Evolutionary conservation across 1,284 basidiomycete species (phyloP).

Genomic region (Boletus smithii): DNA sequence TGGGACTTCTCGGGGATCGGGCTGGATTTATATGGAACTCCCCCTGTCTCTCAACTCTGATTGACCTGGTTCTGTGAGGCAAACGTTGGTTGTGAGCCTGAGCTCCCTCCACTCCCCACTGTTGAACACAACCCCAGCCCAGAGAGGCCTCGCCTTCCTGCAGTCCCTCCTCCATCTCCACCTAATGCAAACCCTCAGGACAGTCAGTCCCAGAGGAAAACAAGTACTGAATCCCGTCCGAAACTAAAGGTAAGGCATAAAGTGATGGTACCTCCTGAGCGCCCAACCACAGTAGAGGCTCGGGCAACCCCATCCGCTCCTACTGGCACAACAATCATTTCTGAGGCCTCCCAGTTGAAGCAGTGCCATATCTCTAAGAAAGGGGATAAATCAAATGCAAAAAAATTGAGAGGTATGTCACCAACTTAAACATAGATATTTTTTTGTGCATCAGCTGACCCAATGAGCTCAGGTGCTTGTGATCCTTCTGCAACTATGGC

Average conservation of each 20-base stretch:
- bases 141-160: background rate
- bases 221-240: too few species aligned
- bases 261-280: too few species aligned
- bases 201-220: background rate
- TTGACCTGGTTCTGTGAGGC: background rate
- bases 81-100: background rate
- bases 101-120: background rate
- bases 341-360: background rate
- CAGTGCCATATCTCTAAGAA: background rate
- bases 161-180: background rate
- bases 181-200: background rate
- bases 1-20: background rate
- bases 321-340: background rate
- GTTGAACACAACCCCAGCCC: background rate
- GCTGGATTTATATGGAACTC: background rate
- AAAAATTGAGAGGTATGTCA: too few species aligned
- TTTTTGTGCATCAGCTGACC: too few species aligned
- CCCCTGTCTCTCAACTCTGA: background rate
- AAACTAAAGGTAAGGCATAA: too few species aligned
- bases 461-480: too few species aligned
- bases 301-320: background rate
- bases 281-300: background rate
- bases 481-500: too few species aligned
- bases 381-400: background rate
- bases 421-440: too few species aligned